Evolutionary conservation across 495 filamentous ascomycete genomes (phyloP), one percentile per base, ranked within the genome.

Genomic region (Talaromyces liani): DNA sequence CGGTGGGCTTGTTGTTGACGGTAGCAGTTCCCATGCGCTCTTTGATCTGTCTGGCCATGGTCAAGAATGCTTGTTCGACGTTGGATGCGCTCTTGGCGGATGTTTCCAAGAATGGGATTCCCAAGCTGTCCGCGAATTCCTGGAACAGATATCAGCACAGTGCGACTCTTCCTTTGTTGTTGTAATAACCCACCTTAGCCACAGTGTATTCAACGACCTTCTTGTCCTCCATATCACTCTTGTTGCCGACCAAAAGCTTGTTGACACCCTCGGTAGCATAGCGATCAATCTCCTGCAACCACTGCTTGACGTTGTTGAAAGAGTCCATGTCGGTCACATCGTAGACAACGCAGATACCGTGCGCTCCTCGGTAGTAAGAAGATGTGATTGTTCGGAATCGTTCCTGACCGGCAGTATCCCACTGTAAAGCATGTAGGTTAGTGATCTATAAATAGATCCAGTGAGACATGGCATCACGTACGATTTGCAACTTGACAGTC

Each of bases 231-330:
- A 98, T 98, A 90, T 98, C 94, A 76, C 91, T 95, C 88, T 98
- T 98, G 87, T 98, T 98, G 70, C 94, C 94, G 62, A 98, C 94
- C 62, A 98, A 87, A 58, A 98, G 86, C 81, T 98, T 98, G 85
- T 98, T 98, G 70, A 98, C 94, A 70, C 95, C 95, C 77, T 98
- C 94, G 61, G 94, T 98, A 65, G 94, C 94, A 70, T 98, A 98
- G 70, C 95, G 87, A 79, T 98, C 95, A 67, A 98, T 98, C 80
- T 98, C 95, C 75, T 98, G 95, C 64, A 98, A 88, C 94, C 94
- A 98, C 83, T 98, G 95, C 89, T 98, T 97, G 69, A 98, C 95
- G 80, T 98, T 98, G 86, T 98, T 98, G 91, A 98, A 98, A 51
- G 91, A 95, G 79, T 98, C 95, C 95, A 97, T 98, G 75, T 98